These are phyloP conservation scores for Claviceps africana DNA, from an alignment of 2,329 filamentous ascomycete species.

Conservation along the genomic window DNA sequence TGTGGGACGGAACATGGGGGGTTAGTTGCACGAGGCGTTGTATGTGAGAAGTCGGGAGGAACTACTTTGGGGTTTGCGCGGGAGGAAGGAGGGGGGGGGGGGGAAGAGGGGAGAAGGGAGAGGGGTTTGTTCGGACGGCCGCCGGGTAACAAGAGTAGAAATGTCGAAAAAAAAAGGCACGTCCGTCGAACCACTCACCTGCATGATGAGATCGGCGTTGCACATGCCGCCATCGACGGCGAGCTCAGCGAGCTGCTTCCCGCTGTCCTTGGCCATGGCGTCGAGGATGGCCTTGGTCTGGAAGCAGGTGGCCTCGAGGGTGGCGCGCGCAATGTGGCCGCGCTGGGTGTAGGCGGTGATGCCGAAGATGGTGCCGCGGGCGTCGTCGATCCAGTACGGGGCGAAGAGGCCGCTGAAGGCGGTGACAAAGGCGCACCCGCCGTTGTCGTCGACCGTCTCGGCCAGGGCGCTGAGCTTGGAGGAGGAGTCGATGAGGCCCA, in stretches of 20 bases:
- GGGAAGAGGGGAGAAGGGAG: too few relatives aligned
- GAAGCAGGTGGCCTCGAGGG: slow-evolving; percentile 68
- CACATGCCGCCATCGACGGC: slow-evolving; percentile 77
- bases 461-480: slow-evolving; percentile 31
- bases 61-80: too few relatives aligned
- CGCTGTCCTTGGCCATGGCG: slow-evolving; percentile 68
- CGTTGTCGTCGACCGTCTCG: slow-evolving; percentile 47
- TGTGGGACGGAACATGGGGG: background rate
- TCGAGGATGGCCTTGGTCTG: slow-evolving; percentile 72
- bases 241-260: slow-evolving; percentile 57
- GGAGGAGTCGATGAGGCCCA: slow-evolving; percentile 38
- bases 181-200: too few relatives aligned
- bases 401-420: slow-evolving; percentile 72
- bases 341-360: slow-evolving; percentile 64
- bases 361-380: slow-evolving; percentile 65
- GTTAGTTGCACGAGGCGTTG: too few relatives aligned
- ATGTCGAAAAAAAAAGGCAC: too few relatives aligned
- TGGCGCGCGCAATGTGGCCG: slow-evolving; percentile 66
- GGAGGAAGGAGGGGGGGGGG: too few relatives aligned
- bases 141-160: too few relatives aligned
- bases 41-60: too few relatives aligned
- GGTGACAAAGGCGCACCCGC: slow-evolving; percentile 64
- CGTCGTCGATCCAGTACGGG: slow-evolving; percentile 77
- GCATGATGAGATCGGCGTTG: slow-evolving; percentile 70
- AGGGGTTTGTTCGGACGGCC: too few relatives aligned